phyloP scores from a whole-genome alignment of 352 stramenopile genomes.

The Hyaloperonospora brassicae region DNA sequence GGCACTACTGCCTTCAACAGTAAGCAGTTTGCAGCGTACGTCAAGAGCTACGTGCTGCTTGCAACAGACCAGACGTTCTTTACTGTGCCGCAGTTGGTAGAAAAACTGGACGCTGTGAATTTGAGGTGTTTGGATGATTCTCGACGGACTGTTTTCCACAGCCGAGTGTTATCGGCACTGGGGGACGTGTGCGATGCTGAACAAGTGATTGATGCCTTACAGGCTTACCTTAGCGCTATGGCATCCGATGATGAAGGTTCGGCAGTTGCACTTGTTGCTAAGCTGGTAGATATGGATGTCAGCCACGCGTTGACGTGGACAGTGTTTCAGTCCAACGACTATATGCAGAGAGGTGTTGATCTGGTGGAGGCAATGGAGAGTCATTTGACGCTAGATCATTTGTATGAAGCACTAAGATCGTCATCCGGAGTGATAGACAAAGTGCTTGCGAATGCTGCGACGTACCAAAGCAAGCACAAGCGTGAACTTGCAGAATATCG shows the following conservation, averaged over 20 bases:
- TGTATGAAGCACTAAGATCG: conserved; percentile 36
- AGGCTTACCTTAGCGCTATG: conserved; percentile 37
- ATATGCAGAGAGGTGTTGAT: conserved; percentile 11
- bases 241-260: conserved; percentile 13
- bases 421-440: conserved; percentile 22
- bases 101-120: conserved; percentile 48
- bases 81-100: conserved; percentile 32
- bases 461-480: conserved; percentile 7
- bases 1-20: conserved; percentile 33
- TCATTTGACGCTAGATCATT: conserved; percentile 41
- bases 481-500: conserved; percentile 20
- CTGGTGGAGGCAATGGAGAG: conserved; percentile 33
- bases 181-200: conserved; percentile 57
- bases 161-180: conserved; percentile 43
- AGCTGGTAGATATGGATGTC: conserved; percentile 64
- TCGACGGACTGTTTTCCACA: conserved; percentile 29
- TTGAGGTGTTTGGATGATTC: conserved; percentile 25
- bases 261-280: conserved; percentile 30
- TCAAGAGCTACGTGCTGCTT: conserved; percentile 44
- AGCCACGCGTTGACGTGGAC: conserved; percentile 66
- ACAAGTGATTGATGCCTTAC: conserved; percentile 25
- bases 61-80: conserved; percentile 24
- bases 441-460: conserved; percentile 15
- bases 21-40: conserved; percentile 42
- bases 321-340: conserved; percentile 46